Conservation (phyloP, 768 basidiomycete genomes). For the Amanita rubescens region DNA sequence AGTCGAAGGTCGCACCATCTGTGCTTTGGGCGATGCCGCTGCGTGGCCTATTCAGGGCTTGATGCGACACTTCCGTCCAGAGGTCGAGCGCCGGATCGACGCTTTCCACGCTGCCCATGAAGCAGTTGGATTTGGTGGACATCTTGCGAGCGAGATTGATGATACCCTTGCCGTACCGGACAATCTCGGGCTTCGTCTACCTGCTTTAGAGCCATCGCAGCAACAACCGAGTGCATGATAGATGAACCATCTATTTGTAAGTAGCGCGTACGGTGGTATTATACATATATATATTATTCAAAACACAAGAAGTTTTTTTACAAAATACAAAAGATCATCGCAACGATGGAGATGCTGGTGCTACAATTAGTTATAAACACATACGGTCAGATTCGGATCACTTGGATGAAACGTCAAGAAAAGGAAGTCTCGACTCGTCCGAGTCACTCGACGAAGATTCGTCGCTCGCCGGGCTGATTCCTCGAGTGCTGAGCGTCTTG, state of each 20-base stretch:
- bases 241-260: background rate
- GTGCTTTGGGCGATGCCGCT: conserved; percentile 93
- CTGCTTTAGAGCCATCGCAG: conserved; percentile 4
- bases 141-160: conserved; percentile 59
- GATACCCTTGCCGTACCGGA: conserved; percentile 68
- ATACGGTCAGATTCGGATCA: too few species aligned
- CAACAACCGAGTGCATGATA: conserved; percentile 3
- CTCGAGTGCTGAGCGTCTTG: background rate
- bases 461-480: background rate
- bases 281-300: background rate
- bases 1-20: conserved; percentile 95
- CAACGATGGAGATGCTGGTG: too few species aligned
- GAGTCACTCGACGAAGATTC: background rate
- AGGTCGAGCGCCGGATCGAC: conserved; percentile 84
- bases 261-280: background rate
- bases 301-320: background rate
- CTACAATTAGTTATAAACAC: too few species aligned
- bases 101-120: conserved; percentile 71
- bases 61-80: conserved; percentile 95
- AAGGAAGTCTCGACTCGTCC: too few species aligned
- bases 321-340: too few species aligned
- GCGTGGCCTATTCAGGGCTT: conserved; percentile 99
- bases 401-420: too few species aligned
- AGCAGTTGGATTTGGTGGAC: conserved; percentile 83
- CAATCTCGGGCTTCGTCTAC: conserved; percentile 52